Evolutionary conservation across 768 basidiomycete genomes (phyloP).

Genomic region (Termitomyces heimii): DNA sequence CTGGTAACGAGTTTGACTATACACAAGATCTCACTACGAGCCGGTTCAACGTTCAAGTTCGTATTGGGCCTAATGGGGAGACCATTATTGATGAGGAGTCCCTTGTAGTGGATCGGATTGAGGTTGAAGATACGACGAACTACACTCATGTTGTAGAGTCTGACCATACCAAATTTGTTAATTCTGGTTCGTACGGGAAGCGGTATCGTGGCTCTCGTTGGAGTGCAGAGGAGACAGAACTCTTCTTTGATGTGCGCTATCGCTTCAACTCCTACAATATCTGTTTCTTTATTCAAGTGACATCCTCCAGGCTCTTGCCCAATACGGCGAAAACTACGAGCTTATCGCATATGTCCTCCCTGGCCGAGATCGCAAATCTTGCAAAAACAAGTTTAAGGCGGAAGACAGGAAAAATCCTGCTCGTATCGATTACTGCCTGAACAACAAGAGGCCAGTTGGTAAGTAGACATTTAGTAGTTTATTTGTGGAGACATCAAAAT

Average conservation of each 20-base stretch:
- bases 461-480: slow-evolving; percentile 16
- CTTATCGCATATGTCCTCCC: slow-evolving; percentile 83
- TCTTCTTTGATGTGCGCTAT: slow-evolving; percentile 74
- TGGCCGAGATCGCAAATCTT: slow-evolving; percentile 80
- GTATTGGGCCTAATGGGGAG: slow-evolving; percentile 83
- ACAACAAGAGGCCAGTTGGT: slow-evolving; percentile 75
- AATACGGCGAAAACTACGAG: slow-evolving; percentile 92
- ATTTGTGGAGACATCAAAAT: not conserved
- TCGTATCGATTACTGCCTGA: slow-evolving; percentile 73
- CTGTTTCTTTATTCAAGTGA: not conserved
- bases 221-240: slow-evolving; percentile 85
- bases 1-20: slow-evolving; percentile 66
- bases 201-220: slow-evolving; percentile 80
- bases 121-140: slow-evolving; percentile 58
- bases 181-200: slow-evolving; percentile 76
- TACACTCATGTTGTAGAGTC: slow-evolving; percentile 81
- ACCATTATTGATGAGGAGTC: slow-evolving; percentile 85
- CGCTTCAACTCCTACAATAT: slow-evolving; percentile 4
- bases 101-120: slow-evolving; percentile 71
- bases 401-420: slow-evolving; percentile 80
- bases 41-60: slow-evolving; percentile 79
- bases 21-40: slow-evolving; percentile 56
- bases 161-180: slow-evolving; percentile 81
- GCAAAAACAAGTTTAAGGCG: slow-evolving; percentile 89
- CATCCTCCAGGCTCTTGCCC: slow-evolving; percentile 69